Percentiles rank a stretch among this genome's conserved stretches.
Evolutionary conservation across 164 flowering plant genomes (phyloP).

Genomic region (Brasenia schreberi): DNA sequence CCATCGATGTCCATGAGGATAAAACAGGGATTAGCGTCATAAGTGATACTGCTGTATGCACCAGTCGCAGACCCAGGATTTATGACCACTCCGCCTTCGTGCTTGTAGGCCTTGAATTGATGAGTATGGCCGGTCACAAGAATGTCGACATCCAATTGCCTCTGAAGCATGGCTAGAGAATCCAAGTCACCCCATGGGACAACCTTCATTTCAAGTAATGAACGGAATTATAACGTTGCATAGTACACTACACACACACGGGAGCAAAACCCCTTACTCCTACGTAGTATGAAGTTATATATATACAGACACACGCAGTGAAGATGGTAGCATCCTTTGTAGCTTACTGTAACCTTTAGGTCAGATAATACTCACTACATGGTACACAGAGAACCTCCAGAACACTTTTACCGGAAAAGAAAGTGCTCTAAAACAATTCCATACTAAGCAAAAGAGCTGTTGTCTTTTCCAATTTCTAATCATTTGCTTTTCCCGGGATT

Average conservation of each 20-base stretch:
- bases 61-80: conserved; percentile 23
- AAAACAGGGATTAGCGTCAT: conserved; percentile 11
- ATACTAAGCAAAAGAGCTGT: no score
- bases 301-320: no score
- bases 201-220: conserved; percentile 28
- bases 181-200: conserved; percentile 95
- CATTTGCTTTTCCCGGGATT: no score
- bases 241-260: background rate
- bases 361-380: no score
- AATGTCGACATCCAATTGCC: conserved; percentile 92
- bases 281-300: no score
- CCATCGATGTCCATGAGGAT: conserved; percentile 14
- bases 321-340: no score
- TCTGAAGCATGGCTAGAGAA: conserved; percentile 94
- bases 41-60: conserved; percentile 20
- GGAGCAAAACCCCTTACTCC: no score
- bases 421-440: no score
- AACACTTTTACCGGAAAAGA: no score
- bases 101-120: conserved; percentile 39
- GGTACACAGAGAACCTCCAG: no score
- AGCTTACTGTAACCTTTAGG: no score
- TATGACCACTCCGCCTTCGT: conserved; percentile 23
- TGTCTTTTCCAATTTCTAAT: no score
- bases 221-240: background rate
- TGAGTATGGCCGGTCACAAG: conserved; percentile 93